Base-by-base conservation (phyloP, 192 early-diverging fungal species). In the Entophlyctis helioformis region DNA sequence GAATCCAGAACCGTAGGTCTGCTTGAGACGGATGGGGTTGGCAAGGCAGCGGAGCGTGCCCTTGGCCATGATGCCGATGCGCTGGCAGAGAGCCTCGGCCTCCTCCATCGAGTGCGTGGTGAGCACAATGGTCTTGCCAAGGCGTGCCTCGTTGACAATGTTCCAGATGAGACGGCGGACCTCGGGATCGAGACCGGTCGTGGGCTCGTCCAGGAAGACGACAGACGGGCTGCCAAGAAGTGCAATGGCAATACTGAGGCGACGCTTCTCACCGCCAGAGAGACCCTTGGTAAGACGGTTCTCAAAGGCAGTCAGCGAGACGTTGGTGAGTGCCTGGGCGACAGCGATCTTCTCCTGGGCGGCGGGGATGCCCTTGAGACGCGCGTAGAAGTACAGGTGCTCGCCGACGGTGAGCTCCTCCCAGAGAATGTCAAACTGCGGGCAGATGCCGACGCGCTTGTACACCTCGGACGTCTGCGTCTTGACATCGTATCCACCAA, bases 31-130 rank as follows among this genome's bases (percentile, higher is more conserved):
- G 15, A 72, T 55, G 25, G 66, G 73, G 18, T 60, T 52, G 27
- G 74, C 82, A 12, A 82, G 59, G 50, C 82, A 85, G 26, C 79
- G 63, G 37, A 84, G 42, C 1, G 72, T 78, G 26, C 83, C 83
- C 45, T 83, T 74, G 27, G 80, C 66, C 72, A 86, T 84, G 42
- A 86, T 86, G 32, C 78, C 84, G 44, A 86, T 86, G 28, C 72
- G 57, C 11, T 78, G 60, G 52, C 84, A 86, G 21, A 83, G 54
- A 3, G 72, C 74, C 48, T 85, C 82, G 29, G 83, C 84, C 62
- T 86, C 84, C 47, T 86, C 82, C 84, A 85, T 84, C 5, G 71
- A 74, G 47, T 85, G 81, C 6, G 83, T 84, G 2, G 80, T 85
- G 48, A 75, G 39, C 22, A 86, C 50, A 38, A 86, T 78, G 16